Conservation (phyloP, 2,329 filamentous ascomycete genomes). For the Cyphellophora attinorum region DNA sequence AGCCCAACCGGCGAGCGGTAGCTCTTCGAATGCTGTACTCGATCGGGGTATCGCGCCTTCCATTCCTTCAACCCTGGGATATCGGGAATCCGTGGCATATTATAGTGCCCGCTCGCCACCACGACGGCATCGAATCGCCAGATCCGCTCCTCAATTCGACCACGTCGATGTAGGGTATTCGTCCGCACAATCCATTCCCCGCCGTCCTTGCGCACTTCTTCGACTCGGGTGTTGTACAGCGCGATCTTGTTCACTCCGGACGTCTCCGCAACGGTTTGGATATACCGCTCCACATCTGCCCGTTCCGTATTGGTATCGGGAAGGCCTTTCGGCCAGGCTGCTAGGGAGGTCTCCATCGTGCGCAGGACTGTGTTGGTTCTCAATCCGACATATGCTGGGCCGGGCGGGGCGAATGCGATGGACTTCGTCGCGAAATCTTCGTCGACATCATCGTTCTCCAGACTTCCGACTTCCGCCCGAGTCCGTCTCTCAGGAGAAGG, state of each 20-base stretch:
- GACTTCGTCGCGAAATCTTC: constrained; percentile 15
- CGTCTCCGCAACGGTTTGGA: constrained; percentile 46
- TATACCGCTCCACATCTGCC: constrained; percentile 49
- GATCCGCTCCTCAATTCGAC: constrained; percentile 6
- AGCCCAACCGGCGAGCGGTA: constrained; percentile 40
- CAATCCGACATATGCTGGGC: constrained; percentile 45
- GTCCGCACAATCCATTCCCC: constrained; percentile 44
- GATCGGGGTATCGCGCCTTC: constrained; percentile 35
- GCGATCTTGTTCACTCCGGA: constrained; percentile 43
- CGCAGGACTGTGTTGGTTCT: constrained; percentile 45
- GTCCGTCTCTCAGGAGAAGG: constrained; percentile 6
- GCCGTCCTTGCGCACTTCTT: constrained; percentile 36
- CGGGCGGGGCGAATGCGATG: constrained; percentile 43
- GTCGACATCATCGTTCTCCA: neutral
- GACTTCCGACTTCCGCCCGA: neutral
- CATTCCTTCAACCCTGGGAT: constrained; percentile 38
- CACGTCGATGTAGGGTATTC: constrained; percentile 28
- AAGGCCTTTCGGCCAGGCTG: constrained; percentile 50
- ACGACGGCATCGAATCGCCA: constrained; percentile 41
- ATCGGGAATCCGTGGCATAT: constrained; percentile 41
- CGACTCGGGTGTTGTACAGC: constrained; percentile 51
- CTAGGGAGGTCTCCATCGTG: constrained; percentile 39
- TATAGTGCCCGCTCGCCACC: constrained; percentile 47
- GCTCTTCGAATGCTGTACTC: constrained; percentile 42
- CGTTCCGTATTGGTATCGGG: constrained; percentile 49